Conservation (phyloP, 306 rosid species). For the Carpinus viminea region DNA sequence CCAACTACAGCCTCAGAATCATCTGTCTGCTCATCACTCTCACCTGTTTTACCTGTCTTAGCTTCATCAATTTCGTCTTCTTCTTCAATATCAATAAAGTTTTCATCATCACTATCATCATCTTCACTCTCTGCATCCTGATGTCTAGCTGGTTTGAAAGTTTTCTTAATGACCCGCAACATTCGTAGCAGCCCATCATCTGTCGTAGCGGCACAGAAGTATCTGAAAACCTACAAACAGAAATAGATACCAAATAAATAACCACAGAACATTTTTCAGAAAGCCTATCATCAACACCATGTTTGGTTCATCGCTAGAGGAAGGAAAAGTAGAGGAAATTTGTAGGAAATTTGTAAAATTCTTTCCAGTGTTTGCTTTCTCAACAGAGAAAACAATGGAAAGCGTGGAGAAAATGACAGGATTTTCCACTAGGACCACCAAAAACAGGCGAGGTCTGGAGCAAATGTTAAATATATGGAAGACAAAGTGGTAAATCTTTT, state of each 20-base stretch:
- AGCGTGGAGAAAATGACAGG: neutral
- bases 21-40: constrained; percentile 81
- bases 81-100: constrained; percentile 71
- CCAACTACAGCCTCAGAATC: constrained; percentile 73
- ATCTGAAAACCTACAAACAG: constrained; percentile 72
- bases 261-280: neutral
- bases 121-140: constrained; percentile 59
- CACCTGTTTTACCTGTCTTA: constrained; percentile 75
- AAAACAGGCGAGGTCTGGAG: neutral
- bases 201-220: constrained; percentile 65
- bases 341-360: neutral
- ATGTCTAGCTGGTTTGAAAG: constrained; percentile 78
- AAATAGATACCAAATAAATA: constrained; percentile 24
- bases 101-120: constrained; percentile 52
- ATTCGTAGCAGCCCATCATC: constrained; percentile 76
- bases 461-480: neutral
- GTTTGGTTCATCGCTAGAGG: neutral
- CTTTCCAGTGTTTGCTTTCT: neutral
- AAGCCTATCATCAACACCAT: neutral
- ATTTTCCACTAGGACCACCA: neutral
- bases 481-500: neutral
- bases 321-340: neutral
- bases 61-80: constrained; percentile 79
- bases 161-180: constrained; percentile 79
- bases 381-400: neutral